These are phyloP conservation scores for Backusella circina DNA, from an alignment of 192 early-diverging fungal genomes.

Conservation along the genomic window DNA sequence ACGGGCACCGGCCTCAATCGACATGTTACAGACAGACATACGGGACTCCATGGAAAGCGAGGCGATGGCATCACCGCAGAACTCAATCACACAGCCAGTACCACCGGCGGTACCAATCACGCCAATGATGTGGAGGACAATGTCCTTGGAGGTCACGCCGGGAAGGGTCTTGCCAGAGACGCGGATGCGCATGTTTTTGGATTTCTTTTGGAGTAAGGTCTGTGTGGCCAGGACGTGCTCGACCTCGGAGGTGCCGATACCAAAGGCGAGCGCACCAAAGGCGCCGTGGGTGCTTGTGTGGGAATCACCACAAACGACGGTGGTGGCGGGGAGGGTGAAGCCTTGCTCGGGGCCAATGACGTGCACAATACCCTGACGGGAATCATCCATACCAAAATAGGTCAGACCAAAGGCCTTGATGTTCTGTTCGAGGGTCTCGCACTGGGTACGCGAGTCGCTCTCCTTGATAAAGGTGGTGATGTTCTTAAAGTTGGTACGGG, in stretches of 20 bases:
- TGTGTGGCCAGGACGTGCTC: conserved; percentile 74
- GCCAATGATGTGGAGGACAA: conserved; percentile 65
- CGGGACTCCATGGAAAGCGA: conserved; percentile 60
- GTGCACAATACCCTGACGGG: conserved; percentile 70
- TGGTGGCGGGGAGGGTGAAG: conserved; percentile 70
- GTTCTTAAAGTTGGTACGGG: conserved; percentile 47
- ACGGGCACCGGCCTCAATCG: conserved; percentile 69
- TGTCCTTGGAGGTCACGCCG: conserved; percentile 64
- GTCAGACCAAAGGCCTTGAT: conserved; percentile 60
- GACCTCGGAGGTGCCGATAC: conserved; percentile 74
- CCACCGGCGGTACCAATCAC: conserved; percentile 73
- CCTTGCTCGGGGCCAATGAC: conserved; percentile 75
- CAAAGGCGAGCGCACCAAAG: conserved; percentile 70
- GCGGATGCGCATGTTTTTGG: conserved; percentile 63
- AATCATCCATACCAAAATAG: conserved; percentile 64
- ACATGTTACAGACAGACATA: conserved; percentile 79
- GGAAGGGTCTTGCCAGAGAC: conserved; percentile 45
- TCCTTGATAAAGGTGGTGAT: conserved; percentile 62
- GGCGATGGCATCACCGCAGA: conserved; percentile 54
- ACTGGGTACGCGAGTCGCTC: conserved; percentile 55
- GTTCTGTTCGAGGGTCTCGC: conserved; percentile 63
- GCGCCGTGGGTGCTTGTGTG: conserved; percentile 75
- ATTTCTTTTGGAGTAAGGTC: conserved; percentile 64
- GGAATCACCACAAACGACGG: conserved; percentile 70
- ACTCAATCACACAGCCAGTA: conserved; percentile 68